Evolutionary conservation across 768 basidiomycete genomes (phyloP), one percentile per base, ranked within the genome.

Genomic region (Hemileccinum impolitum): DNA sequence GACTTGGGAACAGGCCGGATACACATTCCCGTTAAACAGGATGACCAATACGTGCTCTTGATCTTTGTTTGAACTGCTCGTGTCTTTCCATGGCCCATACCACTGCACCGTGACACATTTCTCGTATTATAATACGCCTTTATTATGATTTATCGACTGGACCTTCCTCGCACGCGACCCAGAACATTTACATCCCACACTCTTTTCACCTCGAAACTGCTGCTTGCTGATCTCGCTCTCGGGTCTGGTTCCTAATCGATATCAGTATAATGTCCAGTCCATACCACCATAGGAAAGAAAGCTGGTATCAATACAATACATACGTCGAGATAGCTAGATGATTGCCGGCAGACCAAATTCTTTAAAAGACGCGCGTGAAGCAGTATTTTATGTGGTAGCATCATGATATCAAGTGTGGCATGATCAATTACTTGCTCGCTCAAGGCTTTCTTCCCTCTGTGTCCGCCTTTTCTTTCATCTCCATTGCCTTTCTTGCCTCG

Each of bases 1-100:
- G 25, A 88, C 86, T 40, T 95, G 94, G 93, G 75, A 71, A 3
- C 75, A 80, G 55, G 91, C 84, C 1, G 88, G 87, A 36, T 80
- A 87, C 61, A 70, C 70, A 0, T 88, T 87, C 69, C 94, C 94
- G 15, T 72, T 81, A 35, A 94, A 93, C 63, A 73, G 35, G 42
- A 23, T 64, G 62, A 52, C 53, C 45, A 57, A 45, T 34, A 52
- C 57, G 15, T 60, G 58, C 50, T 14, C 56, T 48, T 68, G 45
- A 59, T 48, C 34, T 18, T 35, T 45, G 28, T 48, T 52, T 43
- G 34, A 18, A 48, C 34, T 47, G 26, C 43, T 51, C 43, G 43
- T 34, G 30, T 50, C 51, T 44, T 34, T n/a, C 42, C 26, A 47
- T 26, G 28, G 50, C 50, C 52, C 23, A 52, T 50, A 60, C 59